Conservation (phyloP, 2,329 filamentous ascomycete species). For the Aspergillus fumigatiaffinis region DNA sequence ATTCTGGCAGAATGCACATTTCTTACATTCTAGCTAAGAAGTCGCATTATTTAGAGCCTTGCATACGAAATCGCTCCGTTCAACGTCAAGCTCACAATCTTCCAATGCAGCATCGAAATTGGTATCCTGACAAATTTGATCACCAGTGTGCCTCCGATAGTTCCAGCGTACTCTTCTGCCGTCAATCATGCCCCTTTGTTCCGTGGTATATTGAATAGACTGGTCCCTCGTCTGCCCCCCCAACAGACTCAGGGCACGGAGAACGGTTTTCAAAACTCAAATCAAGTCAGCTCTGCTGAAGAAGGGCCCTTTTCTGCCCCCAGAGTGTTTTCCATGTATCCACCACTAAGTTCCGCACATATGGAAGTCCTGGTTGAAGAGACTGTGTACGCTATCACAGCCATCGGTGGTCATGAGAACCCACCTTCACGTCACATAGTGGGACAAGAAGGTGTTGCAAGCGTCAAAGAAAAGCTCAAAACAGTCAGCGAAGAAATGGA, state of each 20-base stretch:
- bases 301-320: conserved; percentile 35
- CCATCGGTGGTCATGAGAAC: conserved; percentile 93
- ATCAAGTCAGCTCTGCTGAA: conserved; percentile 23
- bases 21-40: conserved; percentile 3
- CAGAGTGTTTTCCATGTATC: conserved; percentile 65
- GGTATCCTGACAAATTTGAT: conserved; percentile 82
- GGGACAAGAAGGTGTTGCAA: conserved; percentile 78
- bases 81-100: conserved; percentile 92
- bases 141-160: conserved; percentile 73
- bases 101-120: conserved; percentile 93
- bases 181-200: conserved; percentile 74
- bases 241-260: conserved; percentile 11
- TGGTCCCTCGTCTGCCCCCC: conserved; percentile 72
- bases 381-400: conserved; percentile 84
- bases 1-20: neutral
- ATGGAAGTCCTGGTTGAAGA: conserved; percentile 75
- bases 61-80: conserved; percentile 96
- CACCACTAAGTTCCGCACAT: conserved; percentile 64
- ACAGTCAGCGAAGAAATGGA: conserved; percentile 94
- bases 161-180: conserved; percentile 62
- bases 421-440: conserved; percentile 93
- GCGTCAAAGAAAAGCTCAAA: conserved; percentile 93
- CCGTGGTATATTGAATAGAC: conserved; percentile 74
- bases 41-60: conserved; percentile 52
- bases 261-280: conserved; percentile 13